phyloP scores from a whole-genome alignment of 768 basidiomycete genomes.

The Leccinum olivaceopallidum region DNA sequence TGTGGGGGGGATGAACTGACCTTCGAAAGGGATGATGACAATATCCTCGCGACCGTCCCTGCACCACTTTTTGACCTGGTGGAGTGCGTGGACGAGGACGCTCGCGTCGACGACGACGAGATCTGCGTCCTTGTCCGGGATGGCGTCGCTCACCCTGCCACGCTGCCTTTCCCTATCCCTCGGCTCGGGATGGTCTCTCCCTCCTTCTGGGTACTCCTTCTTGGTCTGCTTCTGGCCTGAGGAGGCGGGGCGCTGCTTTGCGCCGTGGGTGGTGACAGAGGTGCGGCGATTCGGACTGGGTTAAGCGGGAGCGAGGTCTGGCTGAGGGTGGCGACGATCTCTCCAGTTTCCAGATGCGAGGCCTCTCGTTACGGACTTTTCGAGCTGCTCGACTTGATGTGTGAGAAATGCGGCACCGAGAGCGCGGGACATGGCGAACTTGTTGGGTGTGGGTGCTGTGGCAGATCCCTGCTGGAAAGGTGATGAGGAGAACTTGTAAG shows the following conservation, averaged over 20 bases:
- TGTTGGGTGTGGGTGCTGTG: constrained; percentile 43
- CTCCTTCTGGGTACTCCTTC: constrained; percentile 24
- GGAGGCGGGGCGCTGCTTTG: constrained; percentile 26
- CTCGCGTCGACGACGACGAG: constrained; percentile 79
- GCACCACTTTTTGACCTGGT: constrained; percentile 83
- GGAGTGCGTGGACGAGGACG: constrained; percentile 74
- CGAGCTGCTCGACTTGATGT: constrained; percentile 79
- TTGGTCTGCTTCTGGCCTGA: constrained; percentile 23
- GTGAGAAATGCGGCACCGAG: constrained; percentile 85
- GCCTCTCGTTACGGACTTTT: constrained; percentile 64
- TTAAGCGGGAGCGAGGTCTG: constrained; percentile 16
- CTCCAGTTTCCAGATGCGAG: constrained; percentile 63
- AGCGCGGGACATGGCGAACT: constrained; percentile 82
- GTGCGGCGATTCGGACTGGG: constrained; percentile 22
- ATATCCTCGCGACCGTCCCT: constrained; percentile 74
- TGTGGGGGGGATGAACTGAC: constrained; percentile 41
- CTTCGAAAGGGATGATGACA: constrained; percentile 85
- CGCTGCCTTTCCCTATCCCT: constrained; percentile 24
- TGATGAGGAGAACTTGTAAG: neutral
- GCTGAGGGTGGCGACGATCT: constrained; percentile 40
- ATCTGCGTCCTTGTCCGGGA: constrained; percentile 62
- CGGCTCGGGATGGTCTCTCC: constrained; percentile 22
- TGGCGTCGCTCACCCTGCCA: constrained; percentile 25
- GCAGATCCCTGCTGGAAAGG: constrained; percentile 19
- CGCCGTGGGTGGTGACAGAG: constrained; percentile 8